These are phyloP conservation scores for Quercus gilva DNA, from an alignment of 306 rosid species.

Conservation along the genomic window DNA sequence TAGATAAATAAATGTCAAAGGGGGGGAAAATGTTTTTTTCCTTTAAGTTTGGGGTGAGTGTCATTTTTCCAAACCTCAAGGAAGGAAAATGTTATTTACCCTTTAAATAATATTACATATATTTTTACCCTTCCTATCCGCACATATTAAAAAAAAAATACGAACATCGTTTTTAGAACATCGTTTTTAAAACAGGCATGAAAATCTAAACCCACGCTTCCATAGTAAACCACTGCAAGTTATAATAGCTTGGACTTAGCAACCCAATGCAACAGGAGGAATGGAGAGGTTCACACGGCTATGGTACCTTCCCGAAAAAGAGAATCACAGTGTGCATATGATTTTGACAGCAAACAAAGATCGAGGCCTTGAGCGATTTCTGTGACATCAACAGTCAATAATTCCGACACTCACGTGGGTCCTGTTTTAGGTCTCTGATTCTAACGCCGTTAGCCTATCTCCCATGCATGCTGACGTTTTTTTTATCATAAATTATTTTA, in stretches of 20 bases:
- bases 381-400: constrained; percentile 32
- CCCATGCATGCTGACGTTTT: constrained; percentile 33
- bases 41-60: too few species aligned
- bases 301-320: constrained; percentile 51
- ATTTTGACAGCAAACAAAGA: constrained; percentile 5
- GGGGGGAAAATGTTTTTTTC: too few species aligned
- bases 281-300: neutral
- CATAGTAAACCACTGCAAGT: constrained; percentile 22
- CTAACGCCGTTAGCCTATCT: constrained; percentile 20
- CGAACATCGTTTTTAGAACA: too few species aligned
- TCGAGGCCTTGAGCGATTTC: neutral
- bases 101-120: too few species aligned
- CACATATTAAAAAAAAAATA: too few species aligned
- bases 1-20: too few species aligned
- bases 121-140: too few species aligned
- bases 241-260: constrained; percentile 13
- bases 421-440: neutral
- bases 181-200: too few species aligned
- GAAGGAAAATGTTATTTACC: too few species aligned
- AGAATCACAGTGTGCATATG: constrained; percentile 1
- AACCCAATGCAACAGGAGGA: constrained; percentile 20
- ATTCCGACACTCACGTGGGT: constrained; percentile 40
- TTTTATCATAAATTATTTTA: neutral
- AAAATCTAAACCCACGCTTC: constrained; percentile 3
- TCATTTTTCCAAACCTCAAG: too few species aligned